Percentiles rank a stretch among this genome's conserved stretches.
Evolutionary conservation across 2,329 filamentous ascomycete genomes (phyloP).

Genomic region (Coniella lustricola): DNA sequence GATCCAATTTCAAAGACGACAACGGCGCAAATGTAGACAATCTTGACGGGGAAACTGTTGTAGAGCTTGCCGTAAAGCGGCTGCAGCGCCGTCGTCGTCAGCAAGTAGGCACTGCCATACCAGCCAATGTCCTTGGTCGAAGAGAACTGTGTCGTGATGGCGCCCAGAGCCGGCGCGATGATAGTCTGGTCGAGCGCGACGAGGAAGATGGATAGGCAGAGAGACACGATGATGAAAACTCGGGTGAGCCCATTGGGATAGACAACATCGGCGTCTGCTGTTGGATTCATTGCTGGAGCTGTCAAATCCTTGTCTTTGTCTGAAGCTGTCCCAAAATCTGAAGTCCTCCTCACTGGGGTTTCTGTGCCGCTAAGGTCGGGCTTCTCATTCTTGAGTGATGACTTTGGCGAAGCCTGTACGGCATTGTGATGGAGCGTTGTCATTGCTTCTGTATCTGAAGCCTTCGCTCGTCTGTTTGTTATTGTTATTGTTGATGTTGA

Average conservation of each 20-base stretch:
- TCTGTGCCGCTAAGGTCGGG: neutral
- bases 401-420: neutral
- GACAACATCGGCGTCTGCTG: constrained; percentile 17
- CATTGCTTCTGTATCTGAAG: neutral
- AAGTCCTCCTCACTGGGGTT: neutral
- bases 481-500: neutral
- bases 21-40: constrained; percentile 33
- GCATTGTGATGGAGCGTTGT: neutral
- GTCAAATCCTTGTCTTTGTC: neutral
- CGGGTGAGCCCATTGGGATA: constrained; percentile 36
- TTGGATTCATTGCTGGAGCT: neutral
- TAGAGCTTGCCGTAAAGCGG: constrained; percentile 44
- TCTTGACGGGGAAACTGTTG: constrained; percentile 43
- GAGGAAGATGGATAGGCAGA: constrained; percentile 41
- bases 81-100: constrained; percentile 42
- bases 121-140: constrained; percentile 45
- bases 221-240: constrained; percentile 34
- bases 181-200: constrained; percentile 47
- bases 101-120: constrained; percentile 43
- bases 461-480: too few relatives aligned
- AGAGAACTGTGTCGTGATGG: constrained; percentile 39
- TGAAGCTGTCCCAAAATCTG: neutral
- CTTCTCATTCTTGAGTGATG: neutral
- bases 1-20: constrained; percentile 27
- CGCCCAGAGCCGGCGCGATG: constrained; percentile 44